These are phyloP conservation scores for Thalassiosira mediterranea DNA, from an alignment of 352 stramenopile genomes.

Conservation along the genomic window DNA sequence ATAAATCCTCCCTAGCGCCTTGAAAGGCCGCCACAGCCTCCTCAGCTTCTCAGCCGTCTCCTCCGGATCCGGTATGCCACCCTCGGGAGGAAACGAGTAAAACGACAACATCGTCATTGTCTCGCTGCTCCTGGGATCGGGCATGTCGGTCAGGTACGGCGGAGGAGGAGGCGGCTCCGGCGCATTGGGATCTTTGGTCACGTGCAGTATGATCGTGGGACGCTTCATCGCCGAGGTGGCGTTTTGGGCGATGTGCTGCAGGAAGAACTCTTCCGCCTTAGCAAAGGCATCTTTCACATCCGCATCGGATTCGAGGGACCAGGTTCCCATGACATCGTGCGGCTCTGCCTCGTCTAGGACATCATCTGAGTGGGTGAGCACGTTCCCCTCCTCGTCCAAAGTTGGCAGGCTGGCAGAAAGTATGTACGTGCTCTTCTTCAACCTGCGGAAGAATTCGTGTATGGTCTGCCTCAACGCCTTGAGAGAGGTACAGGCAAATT, in stretches of 20 bases:
- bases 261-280: constrained; percentile 69
- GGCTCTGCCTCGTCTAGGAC: not conserved
- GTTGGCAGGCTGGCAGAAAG: constrained; percentile 67
- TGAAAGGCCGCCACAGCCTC: constrained; percentile 74
- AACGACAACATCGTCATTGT: constrained; percentile 85
- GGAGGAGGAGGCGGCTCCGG: constrained; percentile 61
- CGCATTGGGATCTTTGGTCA: constrained; percentile 79
- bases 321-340: constrained; percentile 52
- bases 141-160: constrained; percentile 68
- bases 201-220: constrained; percentile 72
- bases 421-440: constrained; percentile 77
- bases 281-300: constrained; percentile 73
- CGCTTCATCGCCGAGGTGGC: constrained; percentile 56
- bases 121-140: constrained; percentile 59
- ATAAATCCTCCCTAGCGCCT: constrained; percentile 87
- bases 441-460: constrained; percentile 73
- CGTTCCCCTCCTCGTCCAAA: constrained; percentile 62
- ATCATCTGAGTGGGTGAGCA: constrained; percentile 43
- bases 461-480: constrained; percentile 70
- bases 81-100: constrained; percentile 75
- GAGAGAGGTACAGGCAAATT: constrained; percentile 52
- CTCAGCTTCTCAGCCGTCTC: constrained; percentile 62
- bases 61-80: constrained; percentile 70
- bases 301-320: constrained; percentile 61
- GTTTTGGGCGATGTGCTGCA: constrained; percentile 28